Percentiles rank a stretch among this genome's conserved stretches.
Conservation (phyloP, 192 early-diverging fungal species). For the Rhizophagus prolifer region DNA sequence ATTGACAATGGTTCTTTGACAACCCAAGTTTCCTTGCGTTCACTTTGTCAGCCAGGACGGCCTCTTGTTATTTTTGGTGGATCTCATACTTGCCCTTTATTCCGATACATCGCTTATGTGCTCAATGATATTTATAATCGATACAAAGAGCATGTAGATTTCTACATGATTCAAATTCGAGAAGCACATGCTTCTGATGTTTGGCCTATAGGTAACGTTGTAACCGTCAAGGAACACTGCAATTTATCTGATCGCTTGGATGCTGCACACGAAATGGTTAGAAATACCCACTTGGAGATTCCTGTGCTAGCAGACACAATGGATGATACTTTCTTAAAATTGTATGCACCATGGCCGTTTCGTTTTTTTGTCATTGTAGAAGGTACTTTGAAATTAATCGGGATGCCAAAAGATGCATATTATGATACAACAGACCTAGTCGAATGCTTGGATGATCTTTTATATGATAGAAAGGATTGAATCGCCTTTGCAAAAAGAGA, state of each 20-base stretch:
- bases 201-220: constrained; percentile 25
- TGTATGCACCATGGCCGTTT: constrained; percentile 19
- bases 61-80: constrained; percentile 23
- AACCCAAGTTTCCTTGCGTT: constrained; percentile 5
- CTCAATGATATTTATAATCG: constrained; percentile 25
- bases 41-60: constrained; percentile 18
- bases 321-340: constrained; percentile 25
- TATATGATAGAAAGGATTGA: not conserved
- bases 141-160: constrained; percentile 15
- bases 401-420: constrained; percentile 24
- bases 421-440: constrained; percentile 25
- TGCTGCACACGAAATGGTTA: constrained; percentile 25
- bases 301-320: constrained; percentile 19
- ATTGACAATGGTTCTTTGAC: not conserved
- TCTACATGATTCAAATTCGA: constrained; percentile 23
- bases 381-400: constrained; percentile 12
- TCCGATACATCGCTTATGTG: constrained; percentile 18
- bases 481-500: too few relatives aligned
- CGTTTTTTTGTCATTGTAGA: constrained; percentile 26
- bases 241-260: constrained; percentile 18
- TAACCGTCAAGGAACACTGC: constrained; percentile 10
- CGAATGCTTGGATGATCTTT: constrained; percentile 9
- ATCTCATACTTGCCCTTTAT: constrained; percentile 25
- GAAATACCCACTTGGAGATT: constrained; percentile 1
- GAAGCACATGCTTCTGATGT: constrained; percentile 24